phyloP scores from a whole-genome alignment of 78 protist genomes.

The Kipferlia bialata region DNA sequence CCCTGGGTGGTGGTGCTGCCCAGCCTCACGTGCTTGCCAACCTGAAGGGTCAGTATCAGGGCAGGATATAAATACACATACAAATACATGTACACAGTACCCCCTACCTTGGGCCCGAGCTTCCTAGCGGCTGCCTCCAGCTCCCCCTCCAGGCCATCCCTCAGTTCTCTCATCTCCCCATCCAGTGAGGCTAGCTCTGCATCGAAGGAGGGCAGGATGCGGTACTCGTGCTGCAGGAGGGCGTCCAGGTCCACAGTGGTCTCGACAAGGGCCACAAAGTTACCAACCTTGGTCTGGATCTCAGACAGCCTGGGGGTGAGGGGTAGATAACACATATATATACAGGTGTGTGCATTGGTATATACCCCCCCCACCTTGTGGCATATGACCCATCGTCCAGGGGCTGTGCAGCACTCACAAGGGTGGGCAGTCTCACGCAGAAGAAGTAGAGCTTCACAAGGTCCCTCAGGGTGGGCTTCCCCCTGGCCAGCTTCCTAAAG shows the following conservation, averaged over 20 bases:
- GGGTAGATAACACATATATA: too few relatives aligned
- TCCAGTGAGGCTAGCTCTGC: background rate
- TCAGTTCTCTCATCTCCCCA: background rate
- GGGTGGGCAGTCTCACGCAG: too few relatives aligned
- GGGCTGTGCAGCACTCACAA: too few relatives aligned
- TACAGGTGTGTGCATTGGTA: too few relatives aligned
- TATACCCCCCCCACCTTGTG: too few relatives aligned
- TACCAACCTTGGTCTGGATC: too few relatives aligned
- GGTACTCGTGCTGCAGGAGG: background rate
- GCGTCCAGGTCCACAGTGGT: background rate
- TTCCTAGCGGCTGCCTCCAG: background rate
- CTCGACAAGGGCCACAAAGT: background rate
- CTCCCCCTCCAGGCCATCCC: background rate
- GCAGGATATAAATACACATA: background rate
- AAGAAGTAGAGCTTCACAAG: background rate
- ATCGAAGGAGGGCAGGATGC: background rate
- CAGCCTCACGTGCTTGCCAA: too few relatives aligned
- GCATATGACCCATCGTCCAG: too few relatives aligned
- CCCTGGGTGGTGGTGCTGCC: background rate
- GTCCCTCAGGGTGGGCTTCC: background rate
- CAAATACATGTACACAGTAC: background rate
- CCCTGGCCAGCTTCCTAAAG: constrained; percentile 2
- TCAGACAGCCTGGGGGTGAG: too few relatives aligned
- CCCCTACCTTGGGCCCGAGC: background rate
- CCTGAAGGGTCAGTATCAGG: too few relatives aligned